Conservation (phyloP, 2,329 filamentous ascomycete species). For the Annulohypoxylon truncatum region DNA sequence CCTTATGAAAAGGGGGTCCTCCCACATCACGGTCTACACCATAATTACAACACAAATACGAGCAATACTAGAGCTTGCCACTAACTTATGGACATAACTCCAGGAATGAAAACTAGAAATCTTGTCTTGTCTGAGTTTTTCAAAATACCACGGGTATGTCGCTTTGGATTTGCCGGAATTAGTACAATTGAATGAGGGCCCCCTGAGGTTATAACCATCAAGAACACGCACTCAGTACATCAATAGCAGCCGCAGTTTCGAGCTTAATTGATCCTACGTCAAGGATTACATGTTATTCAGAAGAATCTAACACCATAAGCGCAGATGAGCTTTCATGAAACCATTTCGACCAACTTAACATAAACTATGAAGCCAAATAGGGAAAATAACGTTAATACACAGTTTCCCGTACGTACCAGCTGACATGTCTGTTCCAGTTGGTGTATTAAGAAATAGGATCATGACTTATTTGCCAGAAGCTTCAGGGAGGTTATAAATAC, state of each 20-base stretch:
- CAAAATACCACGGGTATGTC: too few species aligned
- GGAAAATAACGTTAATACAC: too few species aligned
- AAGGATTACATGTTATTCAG: background rate
- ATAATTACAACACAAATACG: background rate
- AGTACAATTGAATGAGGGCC: background rate
- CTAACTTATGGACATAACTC: background rate
- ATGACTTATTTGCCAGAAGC: too few species aligned
- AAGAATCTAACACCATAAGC: background rate
- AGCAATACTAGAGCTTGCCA: background rate
- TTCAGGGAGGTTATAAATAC: too few species aligned
- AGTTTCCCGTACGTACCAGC: too few species aligned
- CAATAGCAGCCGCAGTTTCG: background rate
- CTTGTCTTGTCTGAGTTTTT: too few species aligned
- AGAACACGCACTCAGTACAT: background rate
- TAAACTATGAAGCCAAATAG: background rate
- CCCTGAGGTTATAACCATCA: background rate
- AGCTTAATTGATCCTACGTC: conserved; percentile 4
- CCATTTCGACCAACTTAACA: background rate
- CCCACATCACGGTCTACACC: too few species aligned
- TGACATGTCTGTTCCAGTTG: too few species aligned
- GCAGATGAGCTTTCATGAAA: background rate
- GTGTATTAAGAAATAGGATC: too few species aligned
- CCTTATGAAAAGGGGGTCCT: background rate
- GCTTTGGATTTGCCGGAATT: too few species aligned
- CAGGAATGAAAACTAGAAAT: background rate